Evolutionary conservation across 192 early-diverging fungal genomes (phyloP).

Genomic region (Allomyces javanicus): DNA sequence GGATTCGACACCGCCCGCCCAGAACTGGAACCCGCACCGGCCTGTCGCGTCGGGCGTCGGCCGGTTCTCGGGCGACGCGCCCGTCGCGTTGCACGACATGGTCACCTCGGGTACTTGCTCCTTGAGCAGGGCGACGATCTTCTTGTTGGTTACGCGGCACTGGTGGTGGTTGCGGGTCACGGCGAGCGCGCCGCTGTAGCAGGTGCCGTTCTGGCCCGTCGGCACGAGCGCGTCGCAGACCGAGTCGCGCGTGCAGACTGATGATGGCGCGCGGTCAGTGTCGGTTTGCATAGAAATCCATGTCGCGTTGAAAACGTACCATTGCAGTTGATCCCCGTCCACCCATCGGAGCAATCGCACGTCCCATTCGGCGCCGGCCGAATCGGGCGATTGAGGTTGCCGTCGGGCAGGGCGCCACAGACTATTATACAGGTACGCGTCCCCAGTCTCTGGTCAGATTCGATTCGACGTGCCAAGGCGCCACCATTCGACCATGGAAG

Average conservation of each 20-base stretch:
- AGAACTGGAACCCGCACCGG: constrained; percentile 19
- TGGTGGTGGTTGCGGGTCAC: constrained; percentile 46
- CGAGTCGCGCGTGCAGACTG: constrained; percentile 39
- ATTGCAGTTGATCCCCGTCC: constrained; percentile 91
- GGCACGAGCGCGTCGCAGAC: constrained; percentile 47
- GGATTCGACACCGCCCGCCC: constrained; percentile 67
- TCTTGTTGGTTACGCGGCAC: constrained; percentile 48
- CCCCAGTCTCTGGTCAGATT: no score
- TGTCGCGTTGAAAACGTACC: constrained; percentile 12
- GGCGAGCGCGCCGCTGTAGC: constrained; percentile 50
- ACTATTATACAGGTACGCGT: constrained; percentile 18
- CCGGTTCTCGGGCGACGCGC: background rate
- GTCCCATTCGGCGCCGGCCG: constrained; percentile 19
- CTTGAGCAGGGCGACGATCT: constrained; percentile 31
- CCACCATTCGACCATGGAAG: no score
- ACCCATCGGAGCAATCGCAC: constrained; percentile 65
- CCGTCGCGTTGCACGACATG: constrained; percentile 38
- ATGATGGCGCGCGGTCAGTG: background rate
- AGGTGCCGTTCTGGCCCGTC: constrained; percentile 48
- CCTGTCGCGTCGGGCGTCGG: background rate
- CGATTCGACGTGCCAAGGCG: no score
- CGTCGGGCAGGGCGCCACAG: constrained; percentile 45
- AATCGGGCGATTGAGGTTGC: constrained; percentile 26
- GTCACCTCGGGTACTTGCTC: constrained; percentile 55
- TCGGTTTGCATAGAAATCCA: no score